Evolutionary conservation across 2,329 filamentous ascomycete species (phyloP).

Genomic region (Parastagonospora avenae): DNA sequence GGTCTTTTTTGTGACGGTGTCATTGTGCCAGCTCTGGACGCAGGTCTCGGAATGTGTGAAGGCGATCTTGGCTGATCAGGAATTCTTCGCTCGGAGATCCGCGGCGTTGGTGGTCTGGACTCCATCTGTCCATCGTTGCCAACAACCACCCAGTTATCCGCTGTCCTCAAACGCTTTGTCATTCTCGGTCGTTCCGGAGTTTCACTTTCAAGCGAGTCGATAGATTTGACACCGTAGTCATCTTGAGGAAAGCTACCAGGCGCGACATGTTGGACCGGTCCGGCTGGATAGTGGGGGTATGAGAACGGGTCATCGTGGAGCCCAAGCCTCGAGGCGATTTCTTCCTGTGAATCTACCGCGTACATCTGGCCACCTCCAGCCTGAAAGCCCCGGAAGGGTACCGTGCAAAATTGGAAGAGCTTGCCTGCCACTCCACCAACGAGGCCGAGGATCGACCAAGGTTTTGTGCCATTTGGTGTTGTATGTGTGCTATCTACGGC

Average conservation of each 20-base stretch:
- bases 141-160: conserved; percentile 56
- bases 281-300: conserved; percentile 7
- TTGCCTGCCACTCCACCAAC: conserved; percentile 74
- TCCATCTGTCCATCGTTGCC: conserved; percentile 57
- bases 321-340: conserved; percentile 30
- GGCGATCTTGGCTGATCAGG: conserved; percentile 30
- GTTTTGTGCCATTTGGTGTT: conserved; percentile 27
- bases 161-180: conserved; percentile 55
- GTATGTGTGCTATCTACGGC: conserved; percentile 14
- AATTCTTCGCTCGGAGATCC: conserved; percentile 38
- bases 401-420: conserved; percentile 81
- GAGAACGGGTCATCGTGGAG: conserved; percentile 27
- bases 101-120: conserved; percentile 55
- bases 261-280: conserved; percentile 46
- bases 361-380: conserved; percentile 82
- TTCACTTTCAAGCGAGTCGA: conserved; percentile 50
- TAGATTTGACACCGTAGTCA: conserved; percentile 53
- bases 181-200: conserved; percentile 51
- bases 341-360: conserved; percentile 53
- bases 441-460: conserved; percentile 59
- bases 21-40: conserved; percentile 23
- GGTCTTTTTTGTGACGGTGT: conserved; percentile 32
- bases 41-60: conserved; percentile 44
- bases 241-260: conserved; percentile 62
- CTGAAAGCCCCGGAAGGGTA: conserved; percentile 81